Conservation (phyloP, 495 filamentous ascomycete genomes). For the Aspergillus nanangensis region DNA sequence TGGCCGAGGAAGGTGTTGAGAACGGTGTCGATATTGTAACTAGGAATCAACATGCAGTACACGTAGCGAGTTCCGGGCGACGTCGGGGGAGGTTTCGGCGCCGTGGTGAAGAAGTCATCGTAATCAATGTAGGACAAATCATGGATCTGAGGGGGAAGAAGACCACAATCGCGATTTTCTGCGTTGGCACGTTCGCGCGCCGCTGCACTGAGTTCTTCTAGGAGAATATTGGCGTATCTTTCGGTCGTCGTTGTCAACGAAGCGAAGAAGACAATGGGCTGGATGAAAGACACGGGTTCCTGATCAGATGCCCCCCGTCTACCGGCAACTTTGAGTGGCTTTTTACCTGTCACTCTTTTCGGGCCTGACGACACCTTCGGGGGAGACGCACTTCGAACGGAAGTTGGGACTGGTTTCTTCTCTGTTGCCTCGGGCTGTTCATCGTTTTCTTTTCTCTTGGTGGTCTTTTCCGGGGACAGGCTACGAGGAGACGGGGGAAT, state of each 20-base stretch:
- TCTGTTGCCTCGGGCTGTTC: not conserved
- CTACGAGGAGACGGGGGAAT: slow-evolving; percentile 33
- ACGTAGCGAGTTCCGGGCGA: slow-evolving; percentile 55
- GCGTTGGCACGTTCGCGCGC: slow-evolving; percentile 24
- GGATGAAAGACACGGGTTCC: slow-evolving; percentile 42
- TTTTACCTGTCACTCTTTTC: slow-evolving; percentile 37
- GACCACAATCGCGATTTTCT: slow-evolving; percentile 27
- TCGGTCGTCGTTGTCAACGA: slow-evolving; percentile 80
- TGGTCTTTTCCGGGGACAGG: slow-evolving; percentile 22
- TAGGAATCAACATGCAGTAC: slow-evolving; percentile 79
- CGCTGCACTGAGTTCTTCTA: slow-evolving; percentile 42
- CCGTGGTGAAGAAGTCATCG: slow-evolving; percentile 80
- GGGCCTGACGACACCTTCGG: slow-evolving; percentile 24
- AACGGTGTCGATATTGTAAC: slow-evolving; percentile 89
- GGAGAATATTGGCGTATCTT: slow-evolving; percentile 54
- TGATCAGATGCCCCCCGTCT: slow-evolving; percentile 17
- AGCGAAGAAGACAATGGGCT: slow-evolving; percentile 81
- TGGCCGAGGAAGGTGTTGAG: slow-evolving; percentile 78
- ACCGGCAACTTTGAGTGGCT: slow-evolving; percentile 24
- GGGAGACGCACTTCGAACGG: slow-evolving; percentile 4
- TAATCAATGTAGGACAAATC: slow-evolving; percentile 84
- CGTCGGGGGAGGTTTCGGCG: slow-evolving; percentile 47
- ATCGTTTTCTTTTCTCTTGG: slow-evolving; percentile 7
- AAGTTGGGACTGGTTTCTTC: slow-evolving; percentile 8
- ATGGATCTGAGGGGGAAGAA: slow-evolving; percentile 60